These are phyloP conservation scores for Lecanicillium sp. DNA, from an alignment of 2,329 filamentous ascomycete species.

Conservation along the genomic window DNA sequence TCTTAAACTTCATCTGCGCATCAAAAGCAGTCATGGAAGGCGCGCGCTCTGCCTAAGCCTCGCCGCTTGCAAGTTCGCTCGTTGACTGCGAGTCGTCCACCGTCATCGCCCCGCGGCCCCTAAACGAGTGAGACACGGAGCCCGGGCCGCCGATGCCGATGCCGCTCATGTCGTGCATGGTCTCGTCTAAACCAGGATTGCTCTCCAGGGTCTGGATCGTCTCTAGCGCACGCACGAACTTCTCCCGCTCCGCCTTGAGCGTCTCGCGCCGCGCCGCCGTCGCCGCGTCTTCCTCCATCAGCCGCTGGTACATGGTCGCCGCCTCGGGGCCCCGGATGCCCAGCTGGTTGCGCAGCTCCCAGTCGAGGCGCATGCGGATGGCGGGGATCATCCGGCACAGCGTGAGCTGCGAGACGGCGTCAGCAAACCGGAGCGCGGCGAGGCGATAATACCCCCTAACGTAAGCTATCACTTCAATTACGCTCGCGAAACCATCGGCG, in stretches of 20 bases:
- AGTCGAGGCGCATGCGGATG: conserved; percentile 34
- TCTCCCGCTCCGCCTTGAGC: conserved; percentile 39
- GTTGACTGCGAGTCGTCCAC: conserved; percentile 9
- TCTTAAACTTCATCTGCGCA: background rate
- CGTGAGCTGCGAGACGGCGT: conserved; percentile 44
- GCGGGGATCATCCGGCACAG: conserved; percentile 43
- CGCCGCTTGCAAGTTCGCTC: conserved; percentile 8
- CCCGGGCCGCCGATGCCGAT: too few relatives aligned
- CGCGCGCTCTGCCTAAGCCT: background rate
- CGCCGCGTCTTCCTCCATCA: conserved; percentile 44
- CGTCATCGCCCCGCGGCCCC: background rate
- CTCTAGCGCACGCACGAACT: conserved; percentile 40
- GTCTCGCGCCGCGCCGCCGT: conserved; percentile 36
- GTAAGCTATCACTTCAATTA: conserved; percentile 57
- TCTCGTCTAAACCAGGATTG: conserved; percentile 22
- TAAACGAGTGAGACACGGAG: background rate
- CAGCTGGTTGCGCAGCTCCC: conserved; percentile 38
- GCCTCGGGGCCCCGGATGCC: conserved; percentile 31
- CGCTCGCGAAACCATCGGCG: conserved; percentile 51
- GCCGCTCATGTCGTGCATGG: conserved; percentile 13
- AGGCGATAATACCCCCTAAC: conserved; percentile 65
- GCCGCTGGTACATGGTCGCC: conserved; percentile 29
- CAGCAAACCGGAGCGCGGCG: conserved; percentile 58
- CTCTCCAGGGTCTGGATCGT: conserved; percentile 40
- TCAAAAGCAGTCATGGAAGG: background rate